Evolutionary conservation across 345 rosid genomes (phyloP).

Genomic region (Erucastrum elatum): DNA sequence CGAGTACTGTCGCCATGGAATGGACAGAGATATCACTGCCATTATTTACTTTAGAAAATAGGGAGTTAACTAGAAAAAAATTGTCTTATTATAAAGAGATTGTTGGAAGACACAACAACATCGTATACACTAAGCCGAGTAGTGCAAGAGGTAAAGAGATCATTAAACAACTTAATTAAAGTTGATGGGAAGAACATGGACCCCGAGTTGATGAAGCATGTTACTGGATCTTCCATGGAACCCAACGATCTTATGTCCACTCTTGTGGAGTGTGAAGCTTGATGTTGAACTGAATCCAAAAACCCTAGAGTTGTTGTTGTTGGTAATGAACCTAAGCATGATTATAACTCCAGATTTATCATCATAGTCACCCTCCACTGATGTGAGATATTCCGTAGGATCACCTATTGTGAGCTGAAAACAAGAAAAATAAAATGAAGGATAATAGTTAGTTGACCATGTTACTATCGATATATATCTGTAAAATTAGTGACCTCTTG

Average conservation of each 20-base stretch:
- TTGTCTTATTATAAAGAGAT: too few species aligned
- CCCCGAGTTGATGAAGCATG: neutral
- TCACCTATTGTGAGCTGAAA: neutral
- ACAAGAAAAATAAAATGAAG: neutral
- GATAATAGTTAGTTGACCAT: neutral
- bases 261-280: neutral
- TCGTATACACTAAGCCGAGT: too few species aligned
- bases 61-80: too few species aligned
- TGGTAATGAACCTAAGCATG: slow-evolving; percentile 11
- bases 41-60: too few species aligned
- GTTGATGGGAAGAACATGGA: neutral
- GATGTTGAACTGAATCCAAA: neutral
- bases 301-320: neutral
- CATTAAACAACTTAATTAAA: too few species aligned
- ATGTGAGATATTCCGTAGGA: neutral
- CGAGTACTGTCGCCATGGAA: too few species aligned
- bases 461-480: too few species aligned
- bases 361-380: slow-evolving; percentile 9
- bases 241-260: neutral
- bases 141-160: too few species aligned
- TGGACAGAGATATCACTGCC: neutral
- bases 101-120: too few species aligned
- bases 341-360: neutral
- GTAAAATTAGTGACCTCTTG: neutral
- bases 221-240: neutral